Conservation (phyloP, 1,139 yeast genomes). For the Candida anutae region DNA sequence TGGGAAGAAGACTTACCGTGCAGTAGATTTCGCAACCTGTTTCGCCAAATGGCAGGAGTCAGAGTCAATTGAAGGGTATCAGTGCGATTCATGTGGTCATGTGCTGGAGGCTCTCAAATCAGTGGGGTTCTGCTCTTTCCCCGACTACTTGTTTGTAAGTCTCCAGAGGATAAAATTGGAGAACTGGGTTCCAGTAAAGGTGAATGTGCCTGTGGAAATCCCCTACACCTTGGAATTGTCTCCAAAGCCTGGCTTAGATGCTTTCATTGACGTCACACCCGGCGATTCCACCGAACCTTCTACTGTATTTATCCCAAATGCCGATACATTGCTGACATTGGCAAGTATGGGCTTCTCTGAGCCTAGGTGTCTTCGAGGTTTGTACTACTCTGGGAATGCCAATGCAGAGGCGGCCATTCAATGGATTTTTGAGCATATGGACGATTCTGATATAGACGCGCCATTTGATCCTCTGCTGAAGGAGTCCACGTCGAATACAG, state of each 20-base stretch:
- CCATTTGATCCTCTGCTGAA: constrained; percentile 28
- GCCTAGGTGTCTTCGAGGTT: constrained; percentile 56
- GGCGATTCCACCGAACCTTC: constrained; percentile 17
- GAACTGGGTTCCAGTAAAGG: constrained; percentile 86
- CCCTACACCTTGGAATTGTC: constrained; percentile 39
- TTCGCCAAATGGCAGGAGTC: constrained; percentile 37
- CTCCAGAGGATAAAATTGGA: constrained; percentile 76
- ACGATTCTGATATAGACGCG: constrained; percentile 68
- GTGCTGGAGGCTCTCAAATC: constrained; percentile 37
- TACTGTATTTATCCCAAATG: constrained; percentile 44
- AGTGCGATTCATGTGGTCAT: constrained; percentile 54
- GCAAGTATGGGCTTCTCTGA: constrained; percentile 84
- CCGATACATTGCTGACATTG: constrained; percentile 46
- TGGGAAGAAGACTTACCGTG: constrained; percentile 39
- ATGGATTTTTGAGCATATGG: constrained; percentile 87
- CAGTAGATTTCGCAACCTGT: constrained; percentile 46
- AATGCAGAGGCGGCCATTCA: constrained; percentile 77
- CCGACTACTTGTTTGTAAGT: constrained; percentile 61
- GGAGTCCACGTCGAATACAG: not conserved
- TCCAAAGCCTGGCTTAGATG: not conserved
- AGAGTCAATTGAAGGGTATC: constrained; percentile 57
- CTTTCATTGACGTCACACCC: constrained; percentile 33
- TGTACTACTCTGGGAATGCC: constrained; percentile 63
- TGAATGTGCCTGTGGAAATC: constrained; percentile 62
- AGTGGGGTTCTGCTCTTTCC: constrained; percentile 53